Conservation (phyloP, 2,329 filamentous ascomycete species). For the Diaporthe aspalathi region DNA sequence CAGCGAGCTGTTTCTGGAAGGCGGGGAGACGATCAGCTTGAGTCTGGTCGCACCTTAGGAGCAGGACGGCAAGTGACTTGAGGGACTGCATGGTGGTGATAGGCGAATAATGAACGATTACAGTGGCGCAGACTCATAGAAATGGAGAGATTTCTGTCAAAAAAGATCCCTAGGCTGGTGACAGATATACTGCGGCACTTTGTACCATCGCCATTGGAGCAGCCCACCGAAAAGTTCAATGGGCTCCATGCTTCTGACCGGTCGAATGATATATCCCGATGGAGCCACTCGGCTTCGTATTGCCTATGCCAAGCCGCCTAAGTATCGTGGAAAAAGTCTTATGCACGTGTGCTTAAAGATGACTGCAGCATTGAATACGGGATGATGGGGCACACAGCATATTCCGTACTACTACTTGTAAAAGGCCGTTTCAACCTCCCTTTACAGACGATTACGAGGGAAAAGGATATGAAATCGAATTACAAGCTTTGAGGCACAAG, state of each 20-base stretch:
- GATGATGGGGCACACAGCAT: neutral
- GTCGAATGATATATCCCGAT: neutral
- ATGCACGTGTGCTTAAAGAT: constrained; percentile 1
- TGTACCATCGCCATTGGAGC: neutral
- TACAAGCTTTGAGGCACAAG: too few relatives aligned
- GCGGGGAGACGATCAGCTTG: too few relatives aligned
- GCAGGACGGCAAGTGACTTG: neutral
- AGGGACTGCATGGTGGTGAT: constrained; percentile 6
- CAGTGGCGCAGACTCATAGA: neutral
- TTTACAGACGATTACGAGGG: too few relatives aligned
- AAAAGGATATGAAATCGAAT: too few relatives aligned
- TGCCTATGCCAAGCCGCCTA: neutral
- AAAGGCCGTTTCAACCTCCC: too few relatives aligned
- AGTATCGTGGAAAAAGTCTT: neutral
- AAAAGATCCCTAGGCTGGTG: neutral
- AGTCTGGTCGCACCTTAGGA: neutral
- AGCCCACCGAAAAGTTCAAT: neutral
- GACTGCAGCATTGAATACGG: constrained; percentile 19
- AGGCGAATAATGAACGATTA: neutral
- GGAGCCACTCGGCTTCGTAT: neutral
- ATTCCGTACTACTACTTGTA: too few relatives aligned
- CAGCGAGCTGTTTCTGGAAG: neutral
- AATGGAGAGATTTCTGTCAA: neutral
- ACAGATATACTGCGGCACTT: neutral
- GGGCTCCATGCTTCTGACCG: neutral